Conservation (phyloP, 805 yeast genomes). For the Middelhovenomyces tepae region DNA sequence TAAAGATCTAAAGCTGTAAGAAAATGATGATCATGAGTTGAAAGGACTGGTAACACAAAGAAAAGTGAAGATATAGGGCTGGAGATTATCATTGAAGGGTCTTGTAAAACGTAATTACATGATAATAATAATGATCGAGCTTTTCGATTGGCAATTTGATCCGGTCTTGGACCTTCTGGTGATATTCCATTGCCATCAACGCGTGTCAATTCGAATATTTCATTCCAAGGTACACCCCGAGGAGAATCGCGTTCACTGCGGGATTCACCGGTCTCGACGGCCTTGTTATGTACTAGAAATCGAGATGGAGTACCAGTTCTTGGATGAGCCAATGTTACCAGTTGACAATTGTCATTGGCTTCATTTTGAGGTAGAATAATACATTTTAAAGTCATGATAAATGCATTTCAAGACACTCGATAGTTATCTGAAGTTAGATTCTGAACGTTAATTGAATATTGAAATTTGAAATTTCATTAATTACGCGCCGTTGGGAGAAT, state of each 20-base stretch:
- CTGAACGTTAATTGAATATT: too few species aligned
- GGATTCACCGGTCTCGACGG: neutral
- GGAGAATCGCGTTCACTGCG: conserved; percentile 1
- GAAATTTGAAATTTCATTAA: too few species aligned
- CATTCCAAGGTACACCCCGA: neutral
- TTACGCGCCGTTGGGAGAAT: too few species aligned
- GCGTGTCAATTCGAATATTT: conserved; percentile 18
- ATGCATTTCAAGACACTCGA: too few species aligned
- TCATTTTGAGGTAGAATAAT: too few species aligned
- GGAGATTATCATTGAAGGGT: conserved; percentile 18
- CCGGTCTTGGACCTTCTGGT: conserved; percentile 9
- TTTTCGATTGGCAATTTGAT: conserved; percentile 6
- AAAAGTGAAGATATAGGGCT: conserved; percentile 23
- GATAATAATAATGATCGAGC: conserved; percentile 8
- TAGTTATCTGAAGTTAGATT: too few species aligned
- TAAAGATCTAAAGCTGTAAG: conserved; percentile 22
- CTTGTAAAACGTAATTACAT: conserved; percentile 10
- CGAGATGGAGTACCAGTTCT: conserved; percentile 14
- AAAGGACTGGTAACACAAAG: conserved; percentile 19
- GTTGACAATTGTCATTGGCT: too few species aligned
- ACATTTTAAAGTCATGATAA: too few species aligned
- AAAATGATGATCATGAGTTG: conserved; percentile 9
- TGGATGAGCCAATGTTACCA: conserved; percentile 19
- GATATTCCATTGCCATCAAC: conserved; percentile 13
- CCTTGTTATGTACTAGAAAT: conserved; percentile 10